Evolutionary conservation across 148 eudicot genomes (phyloP).

Genomic region (Fallopia convolvulus): DNA sequence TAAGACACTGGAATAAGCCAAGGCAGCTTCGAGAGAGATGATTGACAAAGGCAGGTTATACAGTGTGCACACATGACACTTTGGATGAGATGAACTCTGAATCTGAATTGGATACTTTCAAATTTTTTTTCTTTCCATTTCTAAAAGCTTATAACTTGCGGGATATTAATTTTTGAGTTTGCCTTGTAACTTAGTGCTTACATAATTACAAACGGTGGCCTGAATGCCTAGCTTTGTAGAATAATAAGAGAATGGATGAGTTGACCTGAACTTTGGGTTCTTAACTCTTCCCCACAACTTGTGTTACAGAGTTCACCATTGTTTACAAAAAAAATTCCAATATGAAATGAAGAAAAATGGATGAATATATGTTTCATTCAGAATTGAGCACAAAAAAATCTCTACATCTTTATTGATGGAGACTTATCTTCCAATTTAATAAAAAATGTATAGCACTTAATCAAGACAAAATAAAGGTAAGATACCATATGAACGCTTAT

Average conservation of each 20-base stretch:
- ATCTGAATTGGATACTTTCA: not conserved
- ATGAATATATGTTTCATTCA: not conserved
- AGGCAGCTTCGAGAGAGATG: conserved; percentile 66
- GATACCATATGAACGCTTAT: too few relatives aligned
- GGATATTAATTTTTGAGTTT: not conserved
- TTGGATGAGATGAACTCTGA: not conserved
- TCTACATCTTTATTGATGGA: not conserved
- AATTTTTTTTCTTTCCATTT: not conserved
- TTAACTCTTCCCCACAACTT: not conserved
- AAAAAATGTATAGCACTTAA: too few relatives aligned
- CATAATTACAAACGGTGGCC: not conserved
- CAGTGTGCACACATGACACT: conserved; percentile 47
- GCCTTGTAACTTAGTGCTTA: not conserved
- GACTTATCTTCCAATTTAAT: too few relatives aligned
- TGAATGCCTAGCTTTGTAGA: conserved; percentile 5
- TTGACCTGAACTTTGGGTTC: conserved; percentile 3
- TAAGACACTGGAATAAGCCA: conserved; percentile 92
- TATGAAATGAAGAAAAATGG: not conserved
- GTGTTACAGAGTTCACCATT: not conserved
- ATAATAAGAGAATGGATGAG: not conserved
- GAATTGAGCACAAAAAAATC: not conserved
- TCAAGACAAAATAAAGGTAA: too few relatives aligned
- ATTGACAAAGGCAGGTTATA: conserved; percentile 49
- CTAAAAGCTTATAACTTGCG: not conserved
- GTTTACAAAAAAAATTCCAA: not conserved